Percentiles rank a stretch among this genome's conserved stretches.
These are phyloP conservation scores for Cryphonectria japonica DNA, from an alignment of 2,329 filamentous ascomycete genomes.

Conservation along the genomic window DNA sequence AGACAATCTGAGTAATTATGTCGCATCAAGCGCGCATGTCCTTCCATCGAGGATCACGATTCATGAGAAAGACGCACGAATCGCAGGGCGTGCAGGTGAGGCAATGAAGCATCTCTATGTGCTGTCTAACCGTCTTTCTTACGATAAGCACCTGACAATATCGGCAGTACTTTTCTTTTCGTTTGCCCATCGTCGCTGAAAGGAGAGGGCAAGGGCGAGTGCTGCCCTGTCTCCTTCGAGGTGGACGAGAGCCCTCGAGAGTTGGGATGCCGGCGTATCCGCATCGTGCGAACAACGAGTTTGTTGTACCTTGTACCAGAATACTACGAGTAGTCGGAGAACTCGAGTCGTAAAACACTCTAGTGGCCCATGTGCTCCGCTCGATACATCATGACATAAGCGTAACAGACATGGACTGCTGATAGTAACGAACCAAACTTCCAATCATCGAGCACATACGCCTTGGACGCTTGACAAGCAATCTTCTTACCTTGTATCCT, in stretches of 20 bases:
- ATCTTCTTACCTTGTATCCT: too few relatives aligned
- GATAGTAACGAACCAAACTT: too few relatives aligned
- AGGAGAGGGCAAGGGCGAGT: not conserved
- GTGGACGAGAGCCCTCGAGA: not conserved
- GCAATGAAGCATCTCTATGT: not conserved
- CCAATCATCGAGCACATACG: too few relatives aligned
- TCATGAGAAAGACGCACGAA: slow-evolving; percentile 4
- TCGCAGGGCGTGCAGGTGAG: not conserved
- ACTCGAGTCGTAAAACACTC: not conserved
- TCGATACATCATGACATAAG: too few relatives aligned
- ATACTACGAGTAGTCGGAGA: not conserved
- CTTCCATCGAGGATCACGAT: not conserved
- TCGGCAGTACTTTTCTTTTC: not conserved
- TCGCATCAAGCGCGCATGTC: not conserved
- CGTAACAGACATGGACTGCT: too few relatives aligned
- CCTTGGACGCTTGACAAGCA: too few relatives aligned
- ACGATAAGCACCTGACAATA: not conserved
- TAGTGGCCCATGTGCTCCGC: not conserved
- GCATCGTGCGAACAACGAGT: not conserved
- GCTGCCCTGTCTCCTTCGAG: not conserved
- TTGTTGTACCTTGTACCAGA: not conserved
- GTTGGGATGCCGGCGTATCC: not conserved
- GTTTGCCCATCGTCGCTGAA: not conserved
- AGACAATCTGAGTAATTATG: not conserved
- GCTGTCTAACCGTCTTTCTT: not conserved